Conservation (phyloP, 306 rosid species). For the Quercus alba region DNA sequence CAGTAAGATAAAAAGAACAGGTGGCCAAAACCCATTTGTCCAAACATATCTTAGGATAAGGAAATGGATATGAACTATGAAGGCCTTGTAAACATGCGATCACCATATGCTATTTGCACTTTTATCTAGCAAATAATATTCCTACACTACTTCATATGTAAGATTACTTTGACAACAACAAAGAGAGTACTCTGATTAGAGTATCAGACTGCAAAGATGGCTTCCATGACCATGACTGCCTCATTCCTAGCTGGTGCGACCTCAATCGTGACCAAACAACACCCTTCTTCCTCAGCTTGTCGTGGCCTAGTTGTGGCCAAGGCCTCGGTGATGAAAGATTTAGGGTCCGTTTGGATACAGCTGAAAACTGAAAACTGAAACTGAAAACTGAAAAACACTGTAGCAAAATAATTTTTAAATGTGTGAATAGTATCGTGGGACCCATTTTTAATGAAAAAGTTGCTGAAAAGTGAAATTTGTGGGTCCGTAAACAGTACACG, state of each 20-base stretch:
- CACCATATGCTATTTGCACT: neutral
- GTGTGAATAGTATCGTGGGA: too few species aligned
- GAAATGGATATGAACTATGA: conserved; percentile 23
- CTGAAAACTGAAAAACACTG: too few species aligned
- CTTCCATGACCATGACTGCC: conserved; percentile 57
- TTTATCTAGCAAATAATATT: neutral
- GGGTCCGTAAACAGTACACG: too few species aligned
- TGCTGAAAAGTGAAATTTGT: too few species aligned
- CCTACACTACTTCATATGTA: neutral
- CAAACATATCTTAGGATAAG: conserved; percentile 29
- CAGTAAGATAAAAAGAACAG: conserved; percentile 32
- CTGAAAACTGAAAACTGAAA: too few species aligned
- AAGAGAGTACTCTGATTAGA: neutral
- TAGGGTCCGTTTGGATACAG: too few species aligned
- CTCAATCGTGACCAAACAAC: conserved; percentile 21
- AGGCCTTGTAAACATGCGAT: neutral
- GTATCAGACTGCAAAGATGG: conserved; percentile 29
- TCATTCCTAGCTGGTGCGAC: conserved; percentile 30
- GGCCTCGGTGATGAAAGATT: conserved; percentile 18
- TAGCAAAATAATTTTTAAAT: too few species aligned
- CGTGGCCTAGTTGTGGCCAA: conserved; percentile 35
- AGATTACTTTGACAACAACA: neutral
- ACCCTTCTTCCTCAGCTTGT: conserved; percentile 8
- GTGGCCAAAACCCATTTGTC: conserved; percentile 34
- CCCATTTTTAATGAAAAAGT: too few species aligned